Evolutionary conservation across 495 filamentous ascomycete species (phyloP).

Genomic region (Tuber aestivum): DNA sequence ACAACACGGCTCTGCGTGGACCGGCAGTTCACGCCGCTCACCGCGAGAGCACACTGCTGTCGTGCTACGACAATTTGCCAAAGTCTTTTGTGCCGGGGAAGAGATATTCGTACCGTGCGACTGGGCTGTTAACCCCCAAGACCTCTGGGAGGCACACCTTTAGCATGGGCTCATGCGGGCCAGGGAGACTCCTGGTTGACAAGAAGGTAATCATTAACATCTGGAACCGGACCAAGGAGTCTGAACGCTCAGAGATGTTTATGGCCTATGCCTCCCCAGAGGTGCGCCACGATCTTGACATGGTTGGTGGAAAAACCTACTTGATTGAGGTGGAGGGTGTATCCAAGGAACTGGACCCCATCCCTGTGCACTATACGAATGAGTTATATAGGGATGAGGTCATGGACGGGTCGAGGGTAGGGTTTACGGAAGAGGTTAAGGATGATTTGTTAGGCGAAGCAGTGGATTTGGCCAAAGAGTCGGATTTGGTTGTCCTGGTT

Average conservation of each 20-base stretch:
- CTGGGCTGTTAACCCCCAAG: constrained; percentile 40
- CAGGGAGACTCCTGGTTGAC: constrained; percentile 60
- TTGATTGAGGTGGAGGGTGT: constrained; percentile 37
- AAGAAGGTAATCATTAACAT: constrained; percentile 64
- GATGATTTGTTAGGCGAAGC: constrained; percentile 53
- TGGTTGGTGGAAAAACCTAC: constrained; percentile 38
- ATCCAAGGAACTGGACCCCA: constrained; percentile 40
- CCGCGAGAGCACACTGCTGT: constrained; percentile 41
- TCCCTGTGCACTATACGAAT: constrained; percentile 41
- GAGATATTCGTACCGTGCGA: constrained; percentile 42
- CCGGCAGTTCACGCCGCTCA: constrained; percentile 31
- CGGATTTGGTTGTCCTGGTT: constrained; percentile 64
- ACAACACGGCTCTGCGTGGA: constrained; percentile 37
- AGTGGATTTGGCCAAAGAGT: constrained; percentile 55
- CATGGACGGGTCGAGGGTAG: constrained; percentile 42
- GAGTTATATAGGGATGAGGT: constrained; percentile 42
- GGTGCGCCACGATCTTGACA: constrained; percentile 35
- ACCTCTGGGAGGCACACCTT: constrained; percentile 54
- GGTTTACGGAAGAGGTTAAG: constrained; percentile 43
- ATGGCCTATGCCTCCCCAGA: constrained; percentile 43
- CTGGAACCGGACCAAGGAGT: constrained; percentile 55
- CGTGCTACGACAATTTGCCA: constrained; percentile 42
- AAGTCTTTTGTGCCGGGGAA: constrained; percentile 40
- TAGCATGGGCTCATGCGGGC: constrained; percentile 62
- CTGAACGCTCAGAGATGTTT: constrained; percentile 42